A percentile compares a stretch with the other conserved stretches of the same genome.
Evolutionary conservation across 2,329 filamentous ascomycete genomes (phyloP).

Genomic region (Shiraia sp.): DNA sequence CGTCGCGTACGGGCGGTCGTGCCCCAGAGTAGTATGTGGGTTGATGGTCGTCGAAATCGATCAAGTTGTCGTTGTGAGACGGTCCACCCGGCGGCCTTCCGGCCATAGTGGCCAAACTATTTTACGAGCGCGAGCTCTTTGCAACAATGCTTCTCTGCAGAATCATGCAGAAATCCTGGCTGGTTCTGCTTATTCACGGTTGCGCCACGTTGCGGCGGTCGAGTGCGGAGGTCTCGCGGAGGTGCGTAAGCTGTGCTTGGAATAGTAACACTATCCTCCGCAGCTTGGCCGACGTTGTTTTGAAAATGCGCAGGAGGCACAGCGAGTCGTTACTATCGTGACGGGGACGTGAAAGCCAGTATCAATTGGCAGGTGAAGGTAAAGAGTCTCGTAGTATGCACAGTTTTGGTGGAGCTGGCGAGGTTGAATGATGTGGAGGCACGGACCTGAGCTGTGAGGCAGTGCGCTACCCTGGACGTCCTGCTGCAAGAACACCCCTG

Average conservation of each 20-base stretch:
- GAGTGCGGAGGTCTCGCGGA: constrained; percentile 20
- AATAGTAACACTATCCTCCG: constrained; percentile 8
- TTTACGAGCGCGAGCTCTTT: constrained; percentile 22
- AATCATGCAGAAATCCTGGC: constrained; percentile 27
- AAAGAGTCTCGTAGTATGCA: constrained; percentile 8
- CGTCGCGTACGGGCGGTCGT: constrained; percentile 77
- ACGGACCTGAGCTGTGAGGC: constrained; percentile 18
- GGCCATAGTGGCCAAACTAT: constrained; percentile 48
- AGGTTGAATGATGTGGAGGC: constrained; percentile 9
- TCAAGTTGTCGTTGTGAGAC: constrained; percentile 60
- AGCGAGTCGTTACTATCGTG: not conserved
- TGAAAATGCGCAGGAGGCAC: not conserved
- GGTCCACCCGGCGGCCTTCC: constrained; percentile 59
- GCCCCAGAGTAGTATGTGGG: constrained; percentile 76
- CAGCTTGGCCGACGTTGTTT: constrained; percentile 6
- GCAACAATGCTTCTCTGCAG: constrained; percentile 23
- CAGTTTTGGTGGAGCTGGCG: constrained; percentile 14
- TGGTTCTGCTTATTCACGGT: not conserved
- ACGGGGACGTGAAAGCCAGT: not conserved
- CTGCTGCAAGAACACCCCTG: no score
- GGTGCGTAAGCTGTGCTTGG: constrained; percentile 20
- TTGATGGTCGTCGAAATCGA: constrained; percentile 73
- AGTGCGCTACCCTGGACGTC: constrained; percentile 15
- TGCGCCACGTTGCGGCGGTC: constrained; percentile 7
- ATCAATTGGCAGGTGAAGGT: constrained; percentile 1